phyloP scores from a whole-genome alignment of 495 filamentous ascomycete genomes.

The Rusavskia elegans region DNA sequence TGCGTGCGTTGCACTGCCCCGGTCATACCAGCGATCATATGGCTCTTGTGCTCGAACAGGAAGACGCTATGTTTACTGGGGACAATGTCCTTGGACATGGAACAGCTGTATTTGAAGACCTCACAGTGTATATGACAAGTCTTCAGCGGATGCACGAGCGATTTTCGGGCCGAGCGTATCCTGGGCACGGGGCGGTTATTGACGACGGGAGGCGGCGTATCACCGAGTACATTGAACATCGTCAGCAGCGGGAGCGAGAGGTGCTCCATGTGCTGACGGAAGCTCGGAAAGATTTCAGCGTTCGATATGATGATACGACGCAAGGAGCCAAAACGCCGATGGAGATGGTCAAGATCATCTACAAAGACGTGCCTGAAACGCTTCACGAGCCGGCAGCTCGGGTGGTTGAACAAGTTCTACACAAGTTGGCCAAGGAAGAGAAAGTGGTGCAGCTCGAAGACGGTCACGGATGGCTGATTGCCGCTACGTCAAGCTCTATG shows the following conservation, averaged over 20 bases:
- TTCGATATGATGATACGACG: constrained; percentile 17
- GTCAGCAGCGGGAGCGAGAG: constrained; percentile 65
- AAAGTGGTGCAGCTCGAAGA: constrained; percentile 32
- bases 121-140: constrained; percentile 54
- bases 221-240: constrained; percentile 67
- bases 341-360: constrained; percentile 75
- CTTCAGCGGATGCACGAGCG: constrained; percentile 52
- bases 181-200: constrained; percentile 71
- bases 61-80: constrained; percentile 80
- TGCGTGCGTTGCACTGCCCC: constrained; percentile 62
- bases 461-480: constrained; percentile 37
- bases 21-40: constrained; percentile 85
- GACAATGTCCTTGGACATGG: constrained; percentile 93
- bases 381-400: constrained; percentile 57
- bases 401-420: constrained; percentile 51
- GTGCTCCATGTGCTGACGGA: constrained; percentile 48
- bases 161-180: constrained; percentile 61
- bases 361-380: constrained; percentile 57
- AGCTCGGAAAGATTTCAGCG: constrained; percentile 20
- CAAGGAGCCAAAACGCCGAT: constrained; percentile 45
- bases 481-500: constrained; percentile 8
- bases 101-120: constrained; percentile 81
- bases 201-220: constrained; percentile 49
- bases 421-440: constrained; percentile 53
- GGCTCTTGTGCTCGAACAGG: constrained; percentile 52